Base-by-base conservation (phyloP, 768 basidiomycete species). In the Calocybe cyanea region DNA sequence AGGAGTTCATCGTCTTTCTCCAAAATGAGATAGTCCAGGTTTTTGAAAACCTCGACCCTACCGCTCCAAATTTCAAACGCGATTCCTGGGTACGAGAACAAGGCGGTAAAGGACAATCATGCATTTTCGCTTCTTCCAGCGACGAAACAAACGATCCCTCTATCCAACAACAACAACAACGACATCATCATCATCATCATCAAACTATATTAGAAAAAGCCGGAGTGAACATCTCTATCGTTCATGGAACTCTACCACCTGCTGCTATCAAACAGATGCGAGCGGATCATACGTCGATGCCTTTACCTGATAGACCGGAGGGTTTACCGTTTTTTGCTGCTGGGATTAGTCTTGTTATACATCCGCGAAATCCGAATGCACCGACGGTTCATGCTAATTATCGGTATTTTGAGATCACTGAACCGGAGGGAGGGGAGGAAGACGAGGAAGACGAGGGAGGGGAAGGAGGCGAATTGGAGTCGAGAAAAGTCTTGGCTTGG, bases 381-480 rank as follows among this genome's bases (percentile, higher is more conserved):
- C 92, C 96, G 7, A 97, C 95, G 17, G 85, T 92, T 5, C 95
- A 99, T 63, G 82, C 89, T 48, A 99, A 99, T 64, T 96, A 94
- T 58, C 89, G 96, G 44, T 98, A 97, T 66, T 99, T 99, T 60
- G 95, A 98, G 65, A 81, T 96, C 52, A 84, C 83, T 2, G 79
- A 86, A 52, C 67, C 70, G 3, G 14, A 45, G 0, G 57, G 55
- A 23, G 51, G 53, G 1, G 58, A 52, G 14, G 45, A 55, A 3
- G 60, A 57, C 13, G 41, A 55, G 7, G 60, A 58, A 18, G 64
- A 65, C 30, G 66, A 66, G 2, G n/a, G n/a, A n/a, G n/a, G n/a
- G n/a, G n/a, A n/a, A n/a, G n/a, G n/a, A n/a, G n/a, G n/a, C n/a
- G n/a, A n/a, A n/a, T n/a, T n/a, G n/a, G 60, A 62, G 43, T 59